Evolutionary conservation across 106 monocot genomes (phyloP).

Genomic region (Hemerocallis citrina): DNA sequence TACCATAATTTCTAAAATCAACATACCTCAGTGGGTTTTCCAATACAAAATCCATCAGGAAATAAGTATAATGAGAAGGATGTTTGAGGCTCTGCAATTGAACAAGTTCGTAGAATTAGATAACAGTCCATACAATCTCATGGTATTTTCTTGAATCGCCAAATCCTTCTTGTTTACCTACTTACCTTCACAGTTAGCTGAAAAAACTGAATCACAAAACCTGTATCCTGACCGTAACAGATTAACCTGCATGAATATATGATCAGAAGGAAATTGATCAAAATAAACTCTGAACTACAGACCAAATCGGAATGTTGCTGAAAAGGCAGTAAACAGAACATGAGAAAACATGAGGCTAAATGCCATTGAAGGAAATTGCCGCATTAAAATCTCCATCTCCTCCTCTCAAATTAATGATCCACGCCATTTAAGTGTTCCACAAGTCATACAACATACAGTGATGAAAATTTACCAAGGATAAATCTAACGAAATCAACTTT

Average conservation of each 20-base stretch:
- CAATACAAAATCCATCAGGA: constrained; percentile 55
- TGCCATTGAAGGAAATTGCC: no score
- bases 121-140: neutral
- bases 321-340: no score
- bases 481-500: no score
- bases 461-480: no score
- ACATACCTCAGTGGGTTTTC: constrained; percentile 46
- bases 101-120: constrained; percentile 4
- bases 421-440: no score
- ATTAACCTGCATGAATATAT: constrained; percentile 12
- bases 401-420: no score
- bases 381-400: no score
- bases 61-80: constrained; percentile 57
- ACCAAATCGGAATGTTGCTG: neutral
- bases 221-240: constrained; percentile 1
- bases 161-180: constrained; percentile 4
- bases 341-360: no score
- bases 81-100: constrained; percentile 28
- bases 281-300: neutral
- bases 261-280: neutral
- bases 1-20: neutral
- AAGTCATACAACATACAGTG: no score
- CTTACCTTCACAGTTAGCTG: constrained; percentile 9
- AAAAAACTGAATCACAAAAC: constrained; percentile 8
- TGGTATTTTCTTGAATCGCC: neutral